Base-by-base conservation (phyloP, 805 yeast genomes). In the Kodamaea neixiangensis region DNA sequence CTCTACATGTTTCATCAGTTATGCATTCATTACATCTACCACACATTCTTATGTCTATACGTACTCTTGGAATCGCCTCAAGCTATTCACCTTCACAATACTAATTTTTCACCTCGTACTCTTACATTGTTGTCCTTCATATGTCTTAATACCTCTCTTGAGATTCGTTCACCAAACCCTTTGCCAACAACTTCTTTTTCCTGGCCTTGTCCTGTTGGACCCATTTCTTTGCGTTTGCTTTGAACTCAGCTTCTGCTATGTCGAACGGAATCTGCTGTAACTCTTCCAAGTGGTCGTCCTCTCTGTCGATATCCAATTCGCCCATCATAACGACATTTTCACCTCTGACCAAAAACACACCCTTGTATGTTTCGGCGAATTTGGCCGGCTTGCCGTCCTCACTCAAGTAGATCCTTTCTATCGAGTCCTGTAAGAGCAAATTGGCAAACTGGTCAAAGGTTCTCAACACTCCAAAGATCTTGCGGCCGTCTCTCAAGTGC, bases 391-490 rank as follows among this genome's bases (percentile, higher is more conserved):
- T 29, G 21, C 44, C 51, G 20, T 62, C 62, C 34, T 57, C 56
- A 18, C 66, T 68, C 56, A 86, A 74, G 64, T 88, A 88, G 59
- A 91, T 82, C 67, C 97, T 81, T 67, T 94, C 98, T 44, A 84
- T 75, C 14, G 97, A 84, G 65, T 92, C 96, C 69, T 94, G 98
- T 55, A 94, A 75, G 37, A 94, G 96, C 62, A 94, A 76, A 70
- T 93, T 93, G 53, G 96, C 92, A 67, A 86, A 94, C 69, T 93
- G 97, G 72, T 94, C 99, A 68, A 93, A 94, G 2, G 97, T 90
- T 68, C 99, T 81, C 58, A 94, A 76, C 19, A 92, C 87, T 14
- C 99, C 99, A 64, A 89, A 85, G 29, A 93, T 72, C 56, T 85
- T 83, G 58, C 93, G 80, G 35, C 98, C 98, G 67, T 93, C 98